Evolutionary conservation across 78 protist species (phyloP), one percentile per base, ranked within the genome.

Genomic region (Anaeramoeba flamelloides): DNA sequence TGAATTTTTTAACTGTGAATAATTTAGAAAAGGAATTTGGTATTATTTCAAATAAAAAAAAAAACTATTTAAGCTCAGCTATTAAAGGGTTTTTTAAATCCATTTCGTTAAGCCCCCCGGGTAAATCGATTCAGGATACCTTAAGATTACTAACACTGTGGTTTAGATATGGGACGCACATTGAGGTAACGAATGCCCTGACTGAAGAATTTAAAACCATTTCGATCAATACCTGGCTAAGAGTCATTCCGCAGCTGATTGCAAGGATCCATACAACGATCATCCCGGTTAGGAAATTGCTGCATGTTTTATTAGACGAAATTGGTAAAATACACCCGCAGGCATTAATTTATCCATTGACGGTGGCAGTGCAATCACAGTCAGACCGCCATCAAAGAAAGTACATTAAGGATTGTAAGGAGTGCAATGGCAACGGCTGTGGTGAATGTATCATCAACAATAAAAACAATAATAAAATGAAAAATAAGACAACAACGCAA

Each of bases 261-360:
- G 98, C 98, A 26, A 88, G 95, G n/a, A 88, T 97, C 65, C 89
- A 92, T 88, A 84, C 69, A 53, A 8, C 69, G 69, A 26, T 17
- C 17, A 17, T 26, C 17, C 69, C 17, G 8, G 69, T 53, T 17
- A 53, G 17, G 69, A 53, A 53, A 8, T 17, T 53, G 34, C 8
- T 53, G 34, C 8, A 17, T 26, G 34, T 26, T 53, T 17, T 53
- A 26, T 17, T 53, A 17, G 17, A 53, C 69, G 69, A 53, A 17
- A 53, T 95, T 31, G 97, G 95, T 41, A 79, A 83, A 76, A 84
- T 74, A 81, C 99, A 97, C 79, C 99, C 99, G 30, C 98, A 96
- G 79, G 98, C 98, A 0, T 88, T 97, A 33, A 84, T 96, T 36
- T 97, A 94, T 88, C 98, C 99, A 53, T 86, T 97, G 36, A 89